Base-by-base conservation (phyloP, 2,329 filamentous ascomycete genomes). In the Cladophialophora bantiana region DNA sequence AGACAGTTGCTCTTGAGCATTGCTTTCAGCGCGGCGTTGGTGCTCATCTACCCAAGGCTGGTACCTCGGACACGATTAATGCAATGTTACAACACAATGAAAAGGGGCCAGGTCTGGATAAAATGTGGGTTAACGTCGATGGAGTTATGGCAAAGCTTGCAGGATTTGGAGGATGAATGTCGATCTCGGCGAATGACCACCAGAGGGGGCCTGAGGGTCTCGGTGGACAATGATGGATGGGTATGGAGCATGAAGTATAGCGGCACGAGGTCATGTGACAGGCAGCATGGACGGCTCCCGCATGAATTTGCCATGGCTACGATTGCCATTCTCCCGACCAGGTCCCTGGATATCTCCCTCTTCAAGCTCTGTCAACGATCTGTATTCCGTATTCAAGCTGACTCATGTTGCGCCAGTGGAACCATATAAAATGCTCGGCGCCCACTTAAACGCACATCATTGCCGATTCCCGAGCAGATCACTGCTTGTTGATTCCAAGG, bases 21-120 rank as follows among this genome's bases (percentile, higher is more conserved):
- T 62, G 26, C 45, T 26, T 4, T 48, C 10, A 62, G 60, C 60
- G 31, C 42, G 61, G 61, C 61, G 68, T 42, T 68, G 1, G 1
- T 74, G 74, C 1, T 79, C 81, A 66, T 88, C 26, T 48, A 48
- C 12, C 35, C 7, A 26, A 61, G 20, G 45, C 45, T 50, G 45
- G 45, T 10, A 50, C 5, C 20, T 4, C 13, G 45, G 45, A 12
- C 18, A 10, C 45, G 42, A 48, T n/a, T 26, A 12, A 50, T 13
- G 26, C 13, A 50, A 50, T 31, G 45, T 50, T 26, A 12, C 20
- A n/a, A 50, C 45, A 50, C 10, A 12, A 31, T 12, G 45, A 50
- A 50, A 50, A 40, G 36, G 40, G 40, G 13, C 36, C 36, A 40
- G 15, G 36, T 15, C 36, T 40, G 36, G 36, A 38, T 15, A 12